Percentiles rank a stretch among this genome's conserved stretches.
Evolutionary conservation across 2,329 filamentous ascomycete species (phyloP).

Genomic region (Colletotrichum nymphaeae): DNA sequence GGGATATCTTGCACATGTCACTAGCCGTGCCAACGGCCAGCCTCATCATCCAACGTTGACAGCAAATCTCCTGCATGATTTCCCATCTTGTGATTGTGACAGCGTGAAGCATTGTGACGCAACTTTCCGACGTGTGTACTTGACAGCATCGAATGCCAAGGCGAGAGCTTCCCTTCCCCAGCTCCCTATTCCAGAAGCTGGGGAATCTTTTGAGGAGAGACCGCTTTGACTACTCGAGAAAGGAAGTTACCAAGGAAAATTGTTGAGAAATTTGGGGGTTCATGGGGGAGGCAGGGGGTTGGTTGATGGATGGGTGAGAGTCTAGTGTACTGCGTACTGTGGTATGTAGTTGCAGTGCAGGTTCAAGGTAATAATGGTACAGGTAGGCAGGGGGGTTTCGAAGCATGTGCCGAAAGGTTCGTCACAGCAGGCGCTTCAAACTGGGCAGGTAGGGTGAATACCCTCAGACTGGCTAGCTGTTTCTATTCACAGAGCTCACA

Average conservation of each 20-base stretch:
- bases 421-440: neutral
- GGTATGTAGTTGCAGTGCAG: neutral
- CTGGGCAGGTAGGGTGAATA: neutral
- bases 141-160: neutral
- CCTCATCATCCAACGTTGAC: too few relatives aligned
- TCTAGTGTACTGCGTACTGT: neutral
- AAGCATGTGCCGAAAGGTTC: neutral
- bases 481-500: neutral
- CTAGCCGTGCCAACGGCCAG: too few relatives aligned
- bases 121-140: neutral
- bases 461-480: neutral
- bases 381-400: neutral
- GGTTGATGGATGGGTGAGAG: neutral
- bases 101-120: neutral
- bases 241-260: slow-evolving; percentile 17
- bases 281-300: neutral
- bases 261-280: neutral
- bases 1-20: neutral
- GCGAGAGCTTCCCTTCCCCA: neutral
- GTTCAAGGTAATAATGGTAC: neutral
- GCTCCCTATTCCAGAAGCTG: neutral
- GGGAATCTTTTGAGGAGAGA: neutral
- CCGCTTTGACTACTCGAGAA: neutral
- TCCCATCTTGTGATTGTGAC: neutral
- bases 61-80: too few relatives aligned